A percentile compares a stretch with the other conserved stretches of the same genome.
Evolutionary conservation across 2,329 filamentous ascomycete genomes (phyloP).

Genomic region (Dothidotthia symphoricarpi): DNA sequence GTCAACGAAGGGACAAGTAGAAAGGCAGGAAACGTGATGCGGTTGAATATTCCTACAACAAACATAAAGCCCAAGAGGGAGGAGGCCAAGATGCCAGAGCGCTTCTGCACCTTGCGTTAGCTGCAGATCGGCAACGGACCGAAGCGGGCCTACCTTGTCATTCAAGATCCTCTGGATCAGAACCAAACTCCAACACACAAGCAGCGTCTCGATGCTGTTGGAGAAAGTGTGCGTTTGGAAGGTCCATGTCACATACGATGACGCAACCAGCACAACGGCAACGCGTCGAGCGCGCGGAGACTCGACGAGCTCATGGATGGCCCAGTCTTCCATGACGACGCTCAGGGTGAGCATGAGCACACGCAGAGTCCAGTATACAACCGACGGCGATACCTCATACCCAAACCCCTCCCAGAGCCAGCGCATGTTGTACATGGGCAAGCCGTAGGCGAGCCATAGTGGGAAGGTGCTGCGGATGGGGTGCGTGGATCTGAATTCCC

Average conservation of each 20-base stretch:
- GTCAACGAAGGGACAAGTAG: constrained; percentile 78
- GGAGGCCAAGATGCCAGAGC: constrained; percentile 72
- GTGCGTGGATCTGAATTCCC: constrained; percentile 88
- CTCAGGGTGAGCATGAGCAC: constrained; percentile 91
- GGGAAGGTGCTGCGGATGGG: constrained; percentile 96
- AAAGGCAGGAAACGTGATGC: constrained; percentile 96
- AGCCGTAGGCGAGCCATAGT: constrained; percentile 90
- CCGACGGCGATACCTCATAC: constrained; percentile 75
- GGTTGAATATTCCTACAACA: constrained; percentile 89
- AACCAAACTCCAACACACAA: constrained; percentile 90
- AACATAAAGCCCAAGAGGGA: constrained; percentile 75
- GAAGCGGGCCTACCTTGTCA: constrained; percentile 61
- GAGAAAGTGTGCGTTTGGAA: constrained; percentile 98
- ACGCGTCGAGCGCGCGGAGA: constrained; percentile 68
- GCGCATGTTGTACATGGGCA: constrained; percentile 88
- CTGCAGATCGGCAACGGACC: constrained; percentile 29
- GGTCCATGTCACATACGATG: constrained; percentile 98
- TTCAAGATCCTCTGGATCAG: constrained; percentile 82
- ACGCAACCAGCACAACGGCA: constrained; percentile 82
- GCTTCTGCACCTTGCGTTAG: constrained; percentile 56
- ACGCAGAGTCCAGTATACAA: constrained; percentile 86
- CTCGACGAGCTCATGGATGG: constrained; percentile 83
- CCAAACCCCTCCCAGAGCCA: constrained; percentile 90
- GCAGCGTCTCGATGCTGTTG: constrained; percentile 91
- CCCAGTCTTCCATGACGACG: constrained; percentile 98